Evolutionary conservation across 208 protist genomes (phyloP).

Genomic region (Acanthamoeba quina): DNA sequence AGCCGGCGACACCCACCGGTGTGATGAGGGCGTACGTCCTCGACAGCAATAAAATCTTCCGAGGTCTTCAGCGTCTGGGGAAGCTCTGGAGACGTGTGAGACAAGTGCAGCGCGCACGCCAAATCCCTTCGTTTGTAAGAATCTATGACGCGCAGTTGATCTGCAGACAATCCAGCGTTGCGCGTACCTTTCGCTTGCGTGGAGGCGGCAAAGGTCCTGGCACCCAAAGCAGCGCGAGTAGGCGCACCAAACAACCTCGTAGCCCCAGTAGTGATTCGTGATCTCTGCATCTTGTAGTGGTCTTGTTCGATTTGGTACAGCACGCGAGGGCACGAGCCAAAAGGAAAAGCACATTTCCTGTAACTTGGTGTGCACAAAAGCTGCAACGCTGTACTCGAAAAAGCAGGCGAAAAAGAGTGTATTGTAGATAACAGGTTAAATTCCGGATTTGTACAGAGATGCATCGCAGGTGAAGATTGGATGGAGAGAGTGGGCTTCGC

Average conservation of each 20-base stretch:
- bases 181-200: not conserved
- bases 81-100: not conserved
- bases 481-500: not conserved
- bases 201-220: not conserved
- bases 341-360: too few species aligned
- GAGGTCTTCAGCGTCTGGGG: constrained; percentile 10
- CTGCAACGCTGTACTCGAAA: not conserved
- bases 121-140: too few species aligned
- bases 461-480: too few species aligned
- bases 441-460: not conserved
- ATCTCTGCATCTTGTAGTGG: not conserved
- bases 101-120: not conserved
- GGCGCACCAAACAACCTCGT: not conserved
- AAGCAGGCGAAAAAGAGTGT: too few species aligned
- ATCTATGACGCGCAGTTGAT: too few species aligned
- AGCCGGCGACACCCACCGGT: too few species aligned
- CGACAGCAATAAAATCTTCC: constrained; percentile 4
- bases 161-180: not conserved
- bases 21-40: not conserved
- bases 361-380: not conserved
- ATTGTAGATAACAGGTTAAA: not conserved
- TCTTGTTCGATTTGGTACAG: too few species aligned
- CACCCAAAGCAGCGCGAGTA: not conserved
- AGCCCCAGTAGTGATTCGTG: not conserved
- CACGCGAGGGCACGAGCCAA: too few species aligned